A percentile compares a stretch with the other conserved stretches of the same genome.
Conservation (phyloP, 1,284 basidiomycete genomes). For the Pseudomicrostroma phylloplanum region DNA sequence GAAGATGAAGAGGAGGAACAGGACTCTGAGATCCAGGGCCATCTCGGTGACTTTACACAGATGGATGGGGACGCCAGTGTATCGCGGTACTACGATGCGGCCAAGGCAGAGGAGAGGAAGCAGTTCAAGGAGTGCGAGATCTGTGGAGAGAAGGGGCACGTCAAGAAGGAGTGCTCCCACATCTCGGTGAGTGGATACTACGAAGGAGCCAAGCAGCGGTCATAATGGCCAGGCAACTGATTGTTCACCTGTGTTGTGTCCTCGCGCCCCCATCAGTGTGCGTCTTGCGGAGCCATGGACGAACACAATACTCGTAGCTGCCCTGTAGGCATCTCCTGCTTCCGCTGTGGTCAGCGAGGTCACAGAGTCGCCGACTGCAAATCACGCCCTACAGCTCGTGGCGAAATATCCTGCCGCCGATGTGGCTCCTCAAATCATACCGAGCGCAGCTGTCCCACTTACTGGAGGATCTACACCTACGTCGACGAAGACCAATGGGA, state of each 20-base stretch:
- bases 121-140: slow-evolving; percentile 27
- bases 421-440: slow-evolving; percentile 68
- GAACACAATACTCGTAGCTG: slow-evolving; percentile 76
- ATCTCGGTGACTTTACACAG: slow-evolving; percentile 31
- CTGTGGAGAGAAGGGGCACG: slow-evolving; percentile 38
- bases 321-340: slow-evolving; percentile 75
- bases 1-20: no score
- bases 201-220: no score
- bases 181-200: slow-evolving; percentile 16
- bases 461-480: slow-evolving; percentile 83
- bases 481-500: slow-evolving; percentile 59
- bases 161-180: slow-evolving; percentile 31
- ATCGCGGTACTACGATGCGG: slow-evolving; percentile 32
- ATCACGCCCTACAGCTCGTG: neutral
- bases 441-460: slow-evolving; percentile 72
- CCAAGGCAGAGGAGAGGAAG: slow-evolving; percentile 27
- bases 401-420: slow-evolving; percentile 62
- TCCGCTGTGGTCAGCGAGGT: slow-evolving; percentile 76
- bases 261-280: slow-evolving; percentile 58
- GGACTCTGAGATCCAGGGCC: slow-evolving; percentile 9
- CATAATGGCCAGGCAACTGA: neutral
- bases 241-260: neutral
- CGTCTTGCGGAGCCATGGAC: slow-evolving; percentile 77
- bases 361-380: slow-evolving; percentile 69
- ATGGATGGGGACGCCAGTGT: slow-evolving; percentile 19